Evolutionary conservation across 257 asterid species (phyloP).

Genomic region (Gynochthodes officinalis): DNA sequence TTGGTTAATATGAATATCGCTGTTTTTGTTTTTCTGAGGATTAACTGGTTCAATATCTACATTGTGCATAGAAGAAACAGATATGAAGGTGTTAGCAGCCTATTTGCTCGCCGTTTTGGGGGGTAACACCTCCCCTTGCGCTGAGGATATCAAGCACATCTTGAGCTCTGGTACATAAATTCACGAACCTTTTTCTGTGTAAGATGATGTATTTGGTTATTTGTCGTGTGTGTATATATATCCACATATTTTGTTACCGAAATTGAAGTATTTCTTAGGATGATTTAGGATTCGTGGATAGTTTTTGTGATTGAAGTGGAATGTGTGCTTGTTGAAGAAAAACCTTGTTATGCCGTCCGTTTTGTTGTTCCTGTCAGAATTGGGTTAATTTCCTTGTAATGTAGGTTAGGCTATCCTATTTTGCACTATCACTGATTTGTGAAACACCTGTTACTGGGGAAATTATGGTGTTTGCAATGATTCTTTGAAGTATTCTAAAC

Average conservation of each 20-base stretch:
- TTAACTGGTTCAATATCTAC: not conserved
- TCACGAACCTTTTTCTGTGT: not conserved
- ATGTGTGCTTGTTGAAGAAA: not conserved
- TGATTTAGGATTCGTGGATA: not conserved
- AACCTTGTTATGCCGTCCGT: not conserved
- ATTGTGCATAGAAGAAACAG: constrained; percentile 6
- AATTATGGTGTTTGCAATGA: not conserved
- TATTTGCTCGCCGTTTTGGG: constrained; percentile 26
- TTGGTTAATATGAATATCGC: not conserved
- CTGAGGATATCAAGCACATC: constrained; percentile 20
- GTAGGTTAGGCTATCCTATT: not conserved
- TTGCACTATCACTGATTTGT: not conserved
- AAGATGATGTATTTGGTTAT: not conserved
- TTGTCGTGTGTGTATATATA: not conserved
- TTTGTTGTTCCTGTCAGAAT: not conserved
- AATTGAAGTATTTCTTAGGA: not conserved
- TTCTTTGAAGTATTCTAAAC: not conserved
- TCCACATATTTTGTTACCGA: not conserved
- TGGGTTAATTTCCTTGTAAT: not conserved
- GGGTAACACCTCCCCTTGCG: constrained; percentile 17
- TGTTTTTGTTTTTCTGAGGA: not conserved
- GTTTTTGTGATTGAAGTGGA: not conserved
- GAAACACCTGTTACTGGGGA: not conserved
- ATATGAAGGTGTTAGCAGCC: constrained; percentile 21
- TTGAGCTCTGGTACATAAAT: constrained; percentile 11